These are phyloP conservation scores for Auricularia heimuer DNA, from an alignment of 768 basidiomycete genomes.

Conservation along the genomic window DNA sequence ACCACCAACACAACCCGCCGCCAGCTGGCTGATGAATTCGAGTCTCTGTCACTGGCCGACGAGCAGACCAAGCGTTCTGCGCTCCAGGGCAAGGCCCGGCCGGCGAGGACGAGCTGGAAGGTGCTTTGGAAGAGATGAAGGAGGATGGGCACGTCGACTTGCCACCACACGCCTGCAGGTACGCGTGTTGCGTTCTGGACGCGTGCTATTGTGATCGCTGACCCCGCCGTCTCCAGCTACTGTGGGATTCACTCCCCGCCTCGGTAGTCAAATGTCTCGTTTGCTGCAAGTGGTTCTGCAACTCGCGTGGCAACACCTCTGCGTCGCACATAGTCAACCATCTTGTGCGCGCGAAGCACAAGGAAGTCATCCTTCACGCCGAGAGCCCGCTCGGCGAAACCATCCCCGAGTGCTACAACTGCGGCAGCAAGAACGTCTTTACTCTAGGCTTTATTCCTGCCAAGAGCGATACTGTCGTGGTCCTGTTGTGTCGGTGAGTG, in stretches of 20 bases:
- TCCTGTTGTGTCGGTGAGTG: slow-evolving; percentile 86
- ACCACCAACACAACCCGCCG: slow-evolving; percentile 14
- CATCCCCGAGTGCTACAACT: slow-evolving; percentile 97
- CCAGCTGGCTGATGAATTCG: slow-evolving; percentile 10
- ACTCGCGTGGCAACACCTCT: slow-evolving; percentile 94
- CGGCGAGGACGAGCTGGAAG: slow-evolving; percentile 82
- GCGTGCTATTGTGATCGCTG: slow-evolving; percentile 10
- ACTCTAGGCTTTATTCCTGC: slow-evolving; percentile 99
- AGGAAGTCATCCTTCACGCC: slow-evolving; percentile 93
- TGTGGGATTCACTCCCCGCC: slow-evolving; percentile 95
- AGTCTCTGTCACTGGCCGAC: slow-evolving; percentile 11
- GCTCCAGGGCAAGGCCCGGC: slow-evolving; percentile 13
- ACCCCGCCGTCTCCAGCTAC: slow-evolving; percentile 45
- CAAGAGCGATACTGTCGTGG: slow-evolving; percentile 97
- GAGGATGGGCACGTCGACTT: slow-evolving; percentile 70
- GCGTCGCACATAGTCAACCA: slow-evolving; percentile 99
- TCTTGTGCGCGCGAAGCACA: slow-evolving; percentile 97
- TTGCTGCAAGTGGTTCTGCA: slow-evolving; percentile 97
- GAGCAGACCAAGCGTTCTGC: slow-evolving; percentile 4
- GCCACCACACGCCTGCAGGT: slow-evolving; percentile 95
- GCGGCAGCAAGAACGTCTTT: slow-evolving; percentile 98
- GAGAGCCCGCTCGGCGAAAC: slow-evolving; percentile 96
- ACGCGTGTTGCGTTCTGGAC: slow-evolving; percentile 16
- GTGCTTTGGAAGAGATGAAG: slow-evolving; percentile 80
- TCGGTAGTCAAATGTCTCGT: slow-evolving; percentile 93